phyloP scores from a whole-genome alignment of 371 early-diverging fungal genomes.

The Haplosporangium sp. region DNA sequence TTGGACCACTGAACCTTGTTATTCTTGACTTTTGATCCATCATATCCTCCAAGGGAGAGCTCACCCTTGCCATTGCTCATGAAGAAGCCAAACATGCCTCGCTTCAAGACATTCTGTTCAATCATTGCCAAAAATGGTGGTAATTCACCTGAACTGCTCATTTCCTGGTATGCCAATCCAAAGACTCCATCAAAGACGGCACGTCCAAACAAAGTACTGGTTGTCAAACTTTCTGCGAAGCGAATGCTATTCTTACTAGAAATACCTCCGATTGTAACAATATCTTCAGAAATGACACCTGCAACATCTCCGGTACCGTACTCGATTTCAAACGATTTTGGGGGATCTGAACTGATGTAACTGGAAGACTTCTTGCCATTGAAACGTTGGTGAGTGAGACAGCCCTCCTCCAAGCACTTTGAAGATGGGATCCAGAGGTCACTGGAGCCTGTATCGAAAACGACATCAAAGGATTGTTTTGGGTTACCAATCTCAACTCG shows the following conservation, averaged over 20 bases:
- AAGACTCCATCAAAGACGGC: slow-evolving; percentile 77
- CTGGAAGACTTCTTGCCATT: slow-evolving; percentile 57
- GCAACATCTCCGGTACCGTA: slow-evolving; percentile 76
- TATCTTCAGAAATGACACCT: slow-evolving; percentile 64
- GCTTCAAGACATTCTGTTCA: slow-evolving; percentile 67
- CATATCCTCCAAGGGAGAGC: slow-evolving; percentile 77
- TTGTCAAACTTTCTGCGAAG: slow-evolving; percentile 66
- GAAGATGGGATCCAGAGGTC: slow-evolving; percentile 71
- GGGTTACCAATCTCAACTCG: slow-evolving; percentile 70
- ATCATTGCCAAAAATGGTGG: slow-evolving; percentile 83
- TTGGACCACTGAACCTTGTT: slow-evolving; percentile 73
- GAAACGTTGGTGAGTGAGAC: slow-evolving; percentile 59
- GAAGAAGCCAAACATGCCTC: slow-evolving; percentile 80
- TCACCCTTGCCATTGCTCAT: slow-evolving; percentile 69
- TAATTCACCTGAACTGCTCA: slow-evolving; percentile 61
- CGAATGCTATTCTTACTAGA: slow-evolving; percentile 53
- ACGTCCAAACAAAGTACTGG: slow-evolving; percentile 68
- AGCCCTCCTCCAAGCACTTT: slow-evolving; percentile 59
- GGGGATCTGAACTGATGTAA: slow-evolving; percentile 50
- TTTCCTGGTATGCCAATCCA: slow-evolving; percentile 72
- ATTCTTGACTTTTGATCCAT: slow-evolving; percentile 59
- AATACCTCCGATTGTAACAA: slow-evolving; percentile 62
- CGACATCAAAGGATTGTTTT: slow-evolving; percentile 65
- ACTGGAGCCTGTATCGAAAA: slow-evolving; percentile 78
- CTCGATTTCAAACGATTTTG: slow-evolving; percentile 61